Base-by-base conservation (phyloP, 768 basidiomycete species). In the Phaeolepiota aurea region DNA sequence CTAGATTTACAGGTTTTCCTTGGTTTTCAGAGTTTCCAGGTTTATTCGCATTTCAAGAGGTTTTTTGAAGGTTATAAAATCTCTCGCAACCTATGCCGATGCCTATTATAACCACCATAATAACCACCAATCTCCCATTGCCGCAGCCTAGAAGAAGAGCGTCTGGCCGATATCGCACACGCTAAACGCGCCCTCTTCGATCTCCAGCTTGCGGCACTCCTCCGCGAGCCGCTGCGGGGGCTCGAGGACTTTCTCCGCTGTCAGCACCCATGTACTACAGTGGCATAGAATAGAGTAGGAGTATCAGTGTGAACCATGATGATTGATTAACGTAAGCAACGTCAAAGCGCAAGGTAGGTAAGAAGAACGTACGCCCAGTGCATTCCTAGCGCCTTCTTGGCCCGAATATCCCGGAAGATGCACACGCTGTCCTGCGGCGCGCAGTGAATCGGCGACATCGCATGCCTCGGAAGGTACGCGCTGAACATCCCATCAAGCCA, bases 361-460 rank as follows among this genome's bases (percentile, higher is more conserved):
- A 21, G 23, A 18, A 31, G 39, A 18, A 54, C 66, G 23, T 49
- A 77, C 74, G 76, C 79, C 79, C 79, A 84, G 54, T 82, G 82
- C 71, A 84, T 83, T 0, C 72, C 82, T 4, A 85, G 50, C 0
- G 77, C 82, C 43, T 65, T 68, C 57, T 72, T 69, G 23, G 80
- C 75, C 34, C 62, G 62, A 30, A 81, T 61, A 51, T 86, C 82
- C 47, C 71, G 61, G 67, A 82, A 85, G 1, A 87, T 62, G 16
- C 69, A 59, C 3, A 86, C 82, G 23, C 79, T 74, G 52, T 87
- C 84, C 36, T 75, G 69, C 1, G 85, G 85, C 0, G 73, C 70
- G 41, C 72, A 75, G 55, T 86, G 82, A 9, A 83, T 61, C n/a
- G 71, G 59, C 10, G 71, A 75, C 71, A 79, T 73, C 49, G 67